Percentiles rank a stretch among this genome's conserved stretches.
Evolutionary conservation across 768 basidiomycete genomes (phyloP).

Genomic region (Boletus rex-veris): DNA sequence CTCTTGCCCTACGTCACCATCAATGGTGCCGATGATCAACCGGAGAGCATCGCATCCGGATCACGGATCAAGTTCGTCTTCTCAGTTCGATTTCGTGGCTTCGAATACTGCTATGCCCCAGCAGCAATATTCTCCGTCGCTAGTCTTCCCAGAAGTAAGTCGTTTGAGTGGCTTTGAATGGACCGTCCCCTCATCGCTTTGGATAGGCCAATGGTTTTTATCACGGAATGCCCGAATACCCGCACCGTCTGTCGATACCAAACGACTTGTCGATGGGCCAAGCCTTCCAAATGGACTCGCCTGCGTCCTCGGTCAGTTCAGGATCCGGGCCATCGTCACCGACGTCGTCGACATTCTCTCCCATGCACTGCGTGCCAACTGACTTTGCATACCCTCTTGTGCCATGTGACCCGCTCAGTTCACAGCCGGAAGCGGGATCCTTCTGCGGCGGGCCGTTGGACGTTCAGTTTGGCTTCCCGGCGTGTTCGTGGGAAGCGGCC

Average conservation of each 20-base stretch:
- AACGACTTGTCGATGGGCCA: slow-evolving; percentile 37
- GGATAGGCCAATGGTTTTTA: slow-evolving; percentile 49
- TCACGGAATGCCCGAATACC: slow-evolving; percentile 43
- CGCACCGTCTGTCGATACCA: slow-evolving; percentile 45
- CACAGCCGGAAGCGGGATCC: slow-evolving; percentile 10
- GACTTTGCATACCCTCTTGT: slow-evolving; percentile 22
- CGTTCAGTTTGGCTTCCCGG: slow-evolving; percentile 28
- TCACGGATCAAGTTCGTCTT: slow-evolving; percentile 40
- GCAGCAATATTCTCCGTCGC: slow-evolving; percentile 34
- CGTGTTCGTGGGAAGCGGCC: slow-evolving; percentile 32
- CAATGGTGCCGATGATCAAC: slow-evolving; percentile 52
- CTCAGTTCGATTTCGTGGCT: slow-evolving; percentile 56
- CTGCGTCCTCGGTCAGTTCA: slow-evolving; percentile 45
- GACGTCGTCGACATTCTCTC: slow-evolving; percentile 48
- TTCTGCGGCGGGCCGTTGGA: slow-evolving; percentile 25
- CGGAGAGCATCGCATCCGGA: slow-evolving; percentile 54
- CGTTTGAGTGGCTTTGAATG: slow-evolving; percentile 8
- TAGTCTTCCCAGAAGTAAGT: slow-evolving; percentile 40
- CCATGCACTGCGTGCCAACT: slow-evolving; percentile 23
- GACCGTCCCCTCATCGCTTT: not conserved
- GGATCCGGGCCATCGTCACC: slow-evolving; percentile 52
- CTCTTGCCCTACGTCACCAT: slow-evolving; percentile 63
- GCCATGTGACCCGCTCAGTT: slow-evolving; percentile 12
- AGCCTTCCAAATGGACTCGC: slow-evolving; percentile 47
- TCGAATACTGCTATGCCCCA: slow-evolving; percentile 40